Percentiles rank a stretch among this genome's conserved stretches.
These are phyloP conservation scores for Ceratocystis variospora DNA, from an alignment of 2,329 filamentous ascomycete species.

Conservation along the genomic window DNA sequence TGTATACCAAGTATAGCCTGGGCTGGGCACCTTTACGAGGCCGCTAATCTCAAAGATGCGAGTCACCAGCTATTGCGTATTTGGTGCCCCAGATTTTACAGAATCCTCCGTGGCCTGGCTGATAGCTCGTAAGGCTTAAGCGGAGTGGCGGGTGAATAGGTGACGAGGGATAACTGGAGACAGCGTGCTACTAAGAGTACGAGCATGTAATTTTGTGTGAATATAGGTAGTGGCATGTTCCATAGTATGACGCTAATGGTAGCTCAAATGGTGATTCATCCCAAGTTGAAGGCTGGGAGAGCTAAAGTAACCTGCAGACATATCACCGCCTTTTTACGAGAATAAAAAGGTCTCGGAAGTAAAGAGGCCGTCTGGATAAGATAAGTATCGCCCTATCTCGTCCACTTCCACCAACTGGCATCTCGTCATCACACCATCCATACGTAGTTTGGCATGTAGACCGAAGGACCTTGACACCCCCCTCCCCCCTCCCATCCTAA, in stretches of 20 bases:
- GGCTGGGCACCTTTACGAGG: not conserved
- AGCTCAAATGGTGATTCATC: not conserved
- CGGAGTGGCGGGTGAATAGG: not conserved
- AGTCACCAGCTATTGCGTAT: not conserved
- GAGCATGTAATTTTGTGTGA: too few relatives aligned
- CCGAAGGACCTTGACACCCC: too few relatives aligned
- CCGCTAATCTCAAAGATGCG: not conserved
- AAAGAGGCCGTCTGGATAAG: not conserved
- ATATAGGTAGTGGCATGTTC: not conserved
- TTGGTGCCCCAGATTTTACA: not conserved
- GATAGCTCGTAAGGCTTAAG: not conserved
- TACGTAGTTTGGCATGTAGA: not conserved
- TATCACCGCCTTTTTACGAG: not conserved
- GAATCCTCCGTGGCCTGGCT: not conserved
- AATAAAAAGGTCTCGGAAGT: not conserved
- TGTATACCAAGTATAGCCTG: not conserved
- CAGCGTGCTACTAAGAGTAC: too few relatives aligned
- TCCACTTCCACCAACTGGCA: not conserved
- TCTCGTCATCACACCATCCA: not conserved
- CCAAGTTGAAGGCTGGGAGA: not conserved
- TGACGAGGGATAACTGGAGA: too few relatives aligned
- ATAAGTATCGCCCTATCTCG: not conserved
- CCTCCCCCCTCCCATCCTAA: too few relatives aligned
- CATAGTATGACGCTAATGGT: not conserved
- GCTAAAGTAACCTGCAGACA: not conserved